These are phyloP conservation scores for Tephrocybe sp. DNA, from an alignment of 768 basidiomycete genomes.

Conservation along the genomic window DNA sequence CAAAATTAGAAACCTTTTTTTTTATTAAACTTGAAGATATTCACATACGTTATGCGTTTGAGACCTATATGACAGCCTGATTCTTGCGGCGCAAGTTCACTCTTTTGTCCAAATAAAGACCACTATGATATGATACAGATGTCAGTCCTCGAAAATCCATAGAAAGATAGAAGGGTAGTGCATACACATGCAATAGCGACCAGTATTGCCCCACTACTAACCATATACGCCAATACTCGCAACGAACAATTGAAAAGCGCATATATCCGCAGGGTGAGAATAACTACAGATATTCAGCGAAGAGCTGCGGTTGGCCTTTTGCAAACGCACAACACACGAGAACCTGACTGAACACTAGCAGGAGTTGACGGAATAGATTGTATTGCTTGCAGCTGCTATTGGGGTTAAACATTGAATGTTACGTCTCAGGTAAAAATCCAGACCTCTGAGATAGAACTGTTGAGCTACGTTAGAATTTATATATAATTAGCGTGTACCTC, in stretches of 20 bases:
- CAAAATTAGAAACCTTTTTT: no score
- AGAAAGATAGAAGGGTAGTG: background rate
- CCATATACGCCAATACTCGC: conserved; percentile 2
- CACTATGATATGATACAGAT: no score
- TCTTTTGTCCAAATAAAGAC: conserved; percentile 39
- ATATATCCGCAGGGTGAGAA: conserved; percentile 6
- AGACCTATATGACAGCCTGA: conserved; percentile 36
- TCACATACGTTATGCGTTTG: conserved; percentile 29
- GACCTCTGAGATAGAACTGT: background rate
- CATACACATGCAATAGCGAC: background rate
- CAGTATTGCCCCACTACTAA: background rate
- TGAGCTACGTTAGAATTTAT: background rate
- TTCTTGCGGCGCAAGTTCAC: conserved; percentile 16
- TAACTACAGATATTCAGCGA: background rate
- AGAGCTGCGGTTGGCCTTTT: no score
- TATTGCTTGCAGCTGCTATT: background rate
- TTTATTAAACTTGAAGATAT: no score
- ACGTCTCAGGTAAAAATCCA: background rate
- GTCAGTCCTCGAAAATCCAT: background rate
- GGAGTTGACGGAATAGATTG: conserved; percentile 1
- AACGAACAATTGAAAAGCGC: conserved; percentile 1
- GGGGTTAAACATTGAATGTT: no score
- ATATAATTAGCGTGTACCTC: background rate
- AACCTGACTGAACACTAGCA: background rate
- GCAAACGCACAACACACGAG: conserved; percentile 1